phyloP scores from a whole-genome alignment of 169 alveolate genomes.

The Plasmodium gonderi region DNA sequence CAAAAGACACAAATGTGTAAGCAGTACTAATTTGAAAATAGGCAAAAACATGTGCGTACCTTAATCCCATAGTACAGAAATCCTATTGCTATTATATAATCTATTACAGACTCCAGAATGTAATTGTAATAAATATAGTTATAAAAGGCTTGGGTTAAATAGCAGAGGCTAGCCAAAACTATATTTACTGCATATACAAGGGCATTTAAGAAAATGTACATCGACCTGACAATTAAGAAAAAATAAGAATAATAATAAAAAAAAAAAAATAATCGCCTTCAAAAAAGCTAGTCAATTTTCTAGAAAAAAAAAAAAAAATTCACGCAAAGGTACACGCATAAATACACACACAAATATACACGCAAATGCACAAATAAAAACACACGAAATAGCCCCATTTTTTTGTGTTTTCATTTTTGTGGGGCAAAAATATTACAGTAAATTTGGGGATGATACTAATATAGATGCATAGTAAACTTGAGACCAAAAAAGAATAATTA shows the following conservation, averaged over 20 bases:
- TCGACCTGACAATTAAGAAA: constrained; percentile 6
- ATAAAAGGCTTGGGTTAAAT: constrained; percentile 14
- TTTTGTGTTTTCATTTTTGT: neutral
- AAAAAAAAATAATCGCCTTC: neutral
- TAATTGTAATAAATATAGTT: constrained; percentile 40
- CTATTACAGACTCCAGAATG: constrained; percentile 45
- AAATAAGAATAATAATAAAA: neutral
- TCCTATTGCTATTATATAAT: constrained; percentile 41
- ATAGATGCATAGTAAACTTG: constrained; percentile 70
- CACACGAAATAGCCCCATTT: neutral
- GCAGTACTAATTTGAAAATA: neutral
- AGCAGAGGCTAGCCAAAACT: constrained; percentile 21
- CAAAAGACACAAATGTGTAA: neutral
- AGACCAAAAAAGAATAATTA: constrained; percentile 66
- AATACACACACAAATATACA: neutral
- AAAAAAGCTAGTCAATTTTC: neutral
- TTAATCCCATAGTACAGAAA: constrained; percentile 60
- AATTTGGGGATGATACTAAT: constrained; percentile 29
- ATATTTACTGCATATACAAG: constrained; percentile 21
- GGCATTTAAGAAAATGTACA: constrained; percentile 29
- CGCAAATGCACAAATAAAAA: neutral
- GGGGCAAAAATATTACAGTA: constrained; percentile 12
- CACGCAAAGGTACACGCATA: neutral
- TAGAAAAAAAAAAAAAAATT: no score
- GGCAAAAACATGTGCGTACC: constrained; percentile 4